Conservation (phyloP, 805 yeast genomes). For the Debaryomyces hansenii region DNA sequence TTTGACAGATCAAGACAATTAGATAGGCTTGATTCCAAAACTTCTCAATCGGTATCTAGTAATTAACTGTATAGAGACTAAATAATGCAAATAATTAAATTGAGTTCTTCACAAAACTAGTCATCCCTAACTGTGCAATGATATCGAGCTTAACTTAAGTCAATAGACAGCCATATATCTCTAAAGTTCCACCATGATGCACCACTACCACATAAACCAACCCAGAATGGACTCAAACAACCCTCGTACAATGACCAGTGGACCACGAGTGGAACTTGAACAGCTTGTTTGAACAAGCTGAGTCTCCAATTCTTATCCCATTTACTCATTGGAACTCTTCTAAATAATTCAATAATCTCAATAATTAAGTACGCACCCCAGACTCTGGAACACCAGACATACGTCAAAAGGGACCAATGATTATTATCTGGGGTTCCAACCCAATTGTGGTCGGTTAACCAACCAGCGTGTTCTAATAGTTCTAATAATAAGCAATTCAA, state of each 20-base stretch:
- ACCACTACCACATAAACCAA: slow-evolving; percentile 44
- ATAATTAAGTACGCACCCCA: slow-evolving; percentile 43
- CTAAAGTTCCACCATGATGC: slow-evolving; percentile 45
- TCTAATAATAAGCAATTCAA: slow-evolving; percentile 42
- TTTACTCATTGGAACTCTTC: slow-evolving; percentile 39
- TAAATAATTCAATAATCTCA: slow-evolving; percentile 40
- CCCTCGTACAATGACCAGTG: slow-evolving; percentile 48
- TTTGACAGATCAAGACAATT: slow-evolving; percentile 72
- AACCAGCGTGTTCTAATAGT: slow-evolving; percentile 43
- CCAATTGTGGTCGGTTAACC: slow-evolving; percentile 48
- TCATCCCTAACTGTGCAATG: neutral
- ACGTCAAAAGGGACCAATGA: slow-evolving; percentile 44
- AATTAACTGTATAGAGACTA: neutral
- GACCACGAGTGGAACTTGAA: slow-evolving; percentile 43
- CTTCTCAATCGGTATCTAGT: slow-evolving; percentile 1
- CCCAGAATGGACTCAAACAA: slow-evolving; percentile 48
- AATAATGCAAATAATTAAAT: neutral
- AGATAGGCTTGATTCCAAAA: slow-evolving; percentile 28
- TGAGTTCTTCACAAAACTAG: neutral
- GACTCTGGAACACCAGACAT: slow-evolving; percentile 44
- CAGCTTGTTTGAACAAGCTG: slow-evolving; percentile 32
- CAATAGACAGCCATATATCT: slow-evolving; percentile 35
- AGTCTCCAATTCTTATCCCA: slow-evolving; percentile 39
- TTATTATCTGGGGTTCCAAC: slow-evolving; percentile 39
- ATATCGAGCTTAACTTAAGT: slow-evolving; percentile 15